Base-by-base conservation (phyloP, 331 rosid species). In the Cydonia oblonga region DNA sequence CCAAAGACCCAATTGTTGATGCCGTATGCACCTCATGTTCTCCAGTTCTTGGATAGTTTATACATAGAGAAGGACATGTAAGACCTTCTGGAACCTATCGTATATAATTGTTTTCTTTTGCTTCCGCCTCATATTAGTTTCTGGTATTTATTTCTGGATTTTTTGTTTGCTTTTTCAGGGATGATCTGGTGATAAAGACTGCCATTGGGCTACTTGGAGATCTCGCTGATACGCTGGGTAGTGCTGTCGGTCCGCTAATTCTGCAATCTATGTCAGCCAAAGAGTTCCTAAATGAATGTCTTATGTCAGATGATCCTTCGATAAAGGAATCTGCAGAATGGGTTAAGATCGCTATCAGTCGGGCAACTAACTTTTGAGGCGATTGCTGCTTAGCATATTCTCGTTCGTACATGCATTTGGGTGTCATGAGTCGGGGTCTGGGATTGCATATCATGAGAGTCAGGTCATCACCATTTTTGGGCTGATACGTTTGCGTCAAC, bases 161-260 rank as follows among this genome's bases (percentile, higher is more conserved):
- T 26, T 51, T 33, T 59, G 24, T 32, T n/a, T 68, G 70, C 51
- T 64, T 53, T 79, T 83, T 13, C 58, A 90, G 96, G 96, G 96
- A 90, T 79, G 96, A 90, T 78, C 80, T 76, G 14, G 96, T 90
- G 83, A 85, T 81, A 5, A 90, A 86, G 81, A 85, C 95, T 15
- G 95, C 96, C 13, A 90, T 90, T 73, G 96, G 96, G 29, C 90
- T 90, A 61, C 95, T 90, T 68, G 96, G 96, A 59, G 96, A 90
- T 79, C 80, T 90, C 28, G 96, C 96, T 23, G 96, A 90, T 88
- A 90, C 96, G 6, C 75, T 90, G 81, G 95, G 95, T 22, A 66
- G 58, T 54, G 84, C 71, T 71, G 90, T 93, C 16, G 90, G 89
- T 35, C 76, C 87, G 14, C 71, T 90, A 80, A 86, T 90, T 78